Evolutionary conservation across 2,329 filamentous ascomycete genomes (phyloP).

Genomic region (Beauveria varroae): DNA sequence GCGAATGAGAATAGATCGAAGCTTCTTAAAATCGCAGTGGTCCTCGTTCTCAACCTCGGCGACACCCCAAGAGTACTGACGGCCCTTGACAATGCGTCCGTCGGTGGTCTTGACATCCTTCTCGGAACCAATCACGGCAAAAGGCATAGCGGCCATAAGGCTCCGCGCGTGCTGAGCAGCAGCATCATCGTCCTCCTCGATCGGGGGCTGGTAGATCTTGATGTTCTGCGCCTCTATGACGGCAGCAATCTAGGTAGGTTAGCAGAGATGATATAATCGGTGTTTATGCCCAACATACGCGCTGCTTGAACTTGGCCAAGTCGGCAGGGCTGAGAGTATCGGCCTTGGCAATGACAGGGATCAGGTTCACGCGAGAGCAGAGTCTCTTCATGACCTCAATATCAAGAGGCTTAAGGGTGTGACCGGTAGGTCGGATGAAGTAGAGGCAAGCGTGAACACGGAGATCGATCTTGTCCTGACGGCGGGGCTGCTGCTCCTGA

Average conservation of each 20-base stretch:
- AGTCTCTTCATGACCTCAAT: conserved; percentile 99
- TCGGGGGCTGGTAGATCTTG: conserved; percentile 97
- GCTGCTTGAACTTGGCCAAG: conserved; percentile 88
- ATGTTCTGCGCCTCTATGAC: conserved; percentile 98
- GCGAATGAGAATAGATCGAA: conserved; percentile 95
- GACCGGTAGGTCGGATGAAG: conserved; percentile 97
- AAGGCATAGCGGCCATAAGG: conserved; percentile 95
- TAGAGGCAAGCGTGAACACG: conserved; percentile 97
- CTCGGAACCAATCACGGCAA: conserved; percentile 97
- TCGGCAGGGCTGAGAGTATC: conserved; percentile 93
- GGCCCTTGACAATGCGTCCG: conserved; percentile 95
- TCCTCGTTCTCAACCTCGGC: conserved; percentile 99
- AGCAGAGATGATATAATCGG: conserved; percentile 14
- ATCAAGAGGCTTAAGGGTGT: conserved; percentile 96
- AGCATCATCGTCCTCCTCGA: conserved; percentile 97
- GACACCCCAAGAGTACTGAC: conserved; percentile 98
- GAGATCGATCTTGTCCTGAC: conserved; percentile 97
- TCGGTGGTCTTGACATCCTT: conserved; percentile 97
- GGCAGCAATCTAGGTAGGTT: conserved; percentile 64
- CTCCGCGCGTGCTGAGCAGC: conserved; percentile 91
- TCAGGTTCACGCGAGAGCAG: conserved; percentile 95
- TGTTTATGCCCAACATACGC: conserved; percentile 49
- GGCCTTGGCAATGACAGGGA: conserved; percentile 96
- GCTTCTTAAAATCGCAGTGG: conserved; percentile 99
- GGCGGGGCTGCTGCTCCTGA: conserved; percentile 98